Conservation (phyloP, 2,329 filamentous ascomycete genomes). For the Beauveria asiatica region DNA sequence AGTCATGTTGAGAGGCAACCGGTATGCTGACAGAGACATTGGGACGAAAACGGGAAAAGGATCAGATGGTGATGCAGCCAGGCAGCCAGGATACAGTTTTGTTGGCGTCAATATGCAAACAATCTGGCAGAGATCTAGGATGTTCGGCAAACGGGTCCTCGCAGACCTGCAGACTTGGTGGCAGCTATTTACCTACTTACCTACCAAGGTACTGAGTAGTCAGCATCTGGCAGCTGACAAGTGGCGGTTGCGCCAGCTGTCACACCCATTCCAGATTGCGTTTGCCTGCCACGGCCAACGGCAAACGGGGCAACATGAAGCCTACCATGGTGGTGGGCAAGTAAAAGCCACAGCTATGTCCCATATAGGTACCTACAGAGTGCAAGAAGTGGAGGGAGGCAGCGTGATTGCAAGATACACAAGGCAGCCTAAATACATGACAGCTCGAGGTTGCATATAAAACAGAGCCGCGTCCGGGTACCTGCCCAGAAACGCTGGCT, state of each 20-base stretch:
- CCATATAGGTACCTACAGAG: too few species aligned
- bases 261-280: background rate
- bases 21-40: conserved; percentile 10
- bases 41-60: background rate
- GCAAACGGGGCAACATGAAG: background rate
- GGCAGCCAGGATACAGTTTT: background rate
- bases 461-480: background rate
- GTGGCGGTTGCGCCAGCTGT: background rate
- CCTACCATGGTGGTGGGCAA: too few species aligned
- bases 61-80: background rate
- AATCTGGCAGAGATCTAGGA: background rate
- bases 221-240: background rate
- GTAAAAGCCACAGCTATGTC: too few species aligned
- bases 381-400: background rate
- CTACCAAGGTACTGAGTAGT: too few species aligned
- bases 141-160: background rate
- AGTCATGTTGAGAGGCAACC: background rate
- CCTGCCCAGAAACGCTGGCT: background rate
- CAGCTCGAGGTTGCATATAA: background rate
- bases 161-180: background rate
- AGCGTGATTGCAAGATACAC: background rate
- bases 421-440: background rate
- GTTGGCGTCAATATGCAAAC: background rate
- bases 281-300: background rate
- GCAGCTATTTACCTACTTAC: background rate